These are phyloP conservation scores for Trichodelitschia bisporula DNA, from an alignment of 495 filamentous ascomycete genomes.

Conservation along the genomic window DNA sequence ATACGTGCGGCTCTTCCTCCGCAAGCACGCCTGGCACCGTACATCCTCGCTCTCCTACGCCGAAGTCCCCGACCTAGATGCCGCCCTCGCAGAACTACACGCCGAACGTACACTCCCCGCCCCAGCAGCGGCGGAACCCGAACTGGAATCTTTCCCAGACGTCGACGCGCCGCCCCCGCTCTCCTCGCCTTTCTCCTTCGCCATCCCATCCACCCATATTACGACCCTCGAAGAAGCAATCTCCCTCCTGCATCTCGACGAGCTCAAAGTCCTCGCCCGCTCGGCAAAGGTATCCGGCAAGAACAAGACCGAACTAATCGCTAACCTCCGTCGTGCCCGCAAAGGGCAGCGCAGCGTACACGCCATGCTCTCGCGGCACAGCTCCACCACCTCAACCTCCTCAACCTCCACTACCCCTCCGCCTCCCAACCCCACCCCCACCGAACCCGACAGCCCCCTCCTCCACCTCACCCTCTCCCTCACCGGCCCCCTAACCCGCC, in stretches of 20 bases:
- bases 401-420: neutral
- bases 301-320: slow-evolving; percentile 62
- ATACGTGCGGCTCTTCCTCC: slow-evolving; percentile 82
- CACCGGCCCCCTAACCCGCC: slow-evolving; percentile 63
- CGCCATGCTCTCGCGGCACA: slow-evolving; percentile 25
- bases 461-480: slow-evolving; percentile 52
- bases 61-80: slow-evolving; percentile 51
- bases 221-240: slow-evolving; percentile 68
- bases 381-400: neutral
- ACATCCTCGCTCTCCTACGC: slow-evolving; percentile 49
- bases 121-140: slow-evolving; percentile 9
- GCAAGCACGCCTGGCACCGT: slow-evolving; percentile 94
- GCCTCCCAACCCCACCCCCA: neutral
- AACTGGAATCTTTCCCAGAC: slow-evolving; percentile 19
- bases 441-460: slow-evolving; percentile 20
- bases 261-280: slow-evolving; percentile 65
- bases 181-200: slow-evolving; percentile 39
- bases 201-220: slow-evolving; percentile 51
- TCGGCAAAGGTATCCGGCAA: slow-evolving; percentile 73
- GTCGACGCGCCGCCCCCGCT: slow-evolving; percentile 24
- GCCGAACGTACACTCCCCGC: slow-evolving; percentile 19
- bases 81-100: slow-evolving; percentile 37
- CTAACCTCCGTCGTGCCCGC: slow-evolving; percentile 43
- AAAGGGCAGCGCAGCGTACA: slow-evolving; percentile 43
- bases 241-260: slow-evolving; percentile 55